These are phyloP conservation scores for Heimioporus sp. DNA, from an alignment of 768 basidiomycete genomes.

Conservation along the genomic window DNA sequence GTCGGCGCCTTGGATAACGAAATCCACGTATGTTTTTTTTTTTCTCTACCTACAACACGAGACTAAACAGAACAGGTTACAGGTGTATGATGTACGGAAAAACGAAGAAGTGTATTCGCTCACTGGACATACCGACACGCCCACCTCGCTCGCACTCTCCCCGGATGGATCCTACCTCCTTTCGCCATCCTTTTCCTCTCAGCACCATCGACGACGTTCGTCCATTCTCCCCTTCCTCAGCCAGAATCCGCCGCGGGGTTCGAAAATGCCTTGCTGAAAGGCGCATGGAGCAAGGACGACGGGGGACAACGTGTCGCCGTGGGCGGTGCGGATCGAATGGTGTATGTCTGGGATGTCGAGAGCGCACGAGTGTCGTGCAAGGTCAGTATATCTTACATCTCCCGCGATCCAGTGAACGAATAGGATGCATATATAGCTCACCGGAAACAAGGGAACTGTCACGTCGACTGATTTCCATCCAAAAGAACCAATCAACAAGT, in stretches of 20 bases:
- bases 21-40: no score
- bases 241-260: constrained; percentile 91
- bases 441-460: constrained; percentile 96
- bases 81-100: constrained; percentile 92
- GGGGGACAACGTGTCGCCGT: constrained; percentile 81
- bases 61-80: no score
- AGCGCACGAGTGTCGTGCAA: constrained; percentile 76
- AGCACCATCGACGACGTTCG: constrained; percentile 88
- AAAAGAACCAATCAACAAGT: constrained; percentile 89
- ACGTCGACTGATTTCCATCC: constrained; percentile 96
- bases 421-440: constrained; percentile 52
- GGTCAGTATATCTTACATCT: constrained; percentile 39
- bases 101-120: constrained; percentile 77
- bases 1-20: no score
- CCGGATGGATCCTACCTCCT: constrained; percentile 87
- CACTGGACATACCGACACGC: constrained; percentile 86
- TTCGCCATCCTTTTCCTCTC: constrained; percentile 88
- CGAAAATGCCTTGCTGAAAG: constrained; percentile 81
- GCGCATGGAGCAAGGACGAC: constrained; percentile 86
- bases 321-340: constrained; percentile 86
- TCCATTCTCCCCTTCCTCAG: constrained; percentile 86
- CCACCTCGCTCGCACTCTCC: constrained; percentile 89
- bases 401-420: neutral
- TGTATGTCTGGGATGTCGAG: constrained; percentile 86
- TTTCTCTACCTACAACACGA: no score